Evolutionary conservation across 345 rosid genomes (phyloP).

Genomic region (Ceriops zippeliana): DNA sequence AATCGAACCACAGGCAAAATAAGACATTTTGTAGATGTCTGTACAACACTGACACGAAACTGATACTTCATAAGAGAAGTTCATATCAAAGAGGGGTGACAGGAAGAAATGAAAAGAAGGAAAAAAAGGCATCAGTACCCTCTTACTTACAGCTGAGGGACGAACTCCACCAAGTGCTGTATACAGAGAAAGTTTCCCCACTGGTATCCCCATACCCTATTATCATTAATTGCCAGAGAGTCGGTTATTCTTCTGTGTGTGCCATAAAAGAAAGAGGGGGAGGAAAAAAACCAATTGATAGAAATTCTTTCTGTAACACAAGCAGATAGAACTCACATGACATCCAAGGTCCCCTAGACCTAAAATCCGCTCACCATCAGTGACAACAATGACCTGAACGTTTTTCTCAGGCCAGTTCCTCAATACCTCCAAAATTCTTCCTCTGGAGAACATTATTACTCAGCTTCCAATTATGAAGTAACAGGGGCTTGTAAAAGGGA

Average conservation of each 20-base stretch:
- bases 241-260: conserved; percentile 1
- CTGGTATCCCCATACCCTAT: conserved; percentile 98
- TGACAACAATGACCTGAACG: conserved; percentile 2
- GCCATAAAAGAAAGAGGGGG: neutral
- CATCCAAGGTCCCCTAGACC: conserved; percentile 1
- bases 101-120: neutral
- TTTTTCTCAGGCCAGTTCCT: conserved; percentile 5
- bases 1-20: neutral
- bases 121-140: neutral
- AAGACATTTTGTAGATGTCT: too few relatives aligned
- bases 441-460: neutral
- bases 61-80: too few relatives aligned
- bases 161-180: conserved; percentile 98
- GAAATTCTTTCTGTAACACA: neutral
- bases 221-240: neutral
- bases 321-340: neutral
- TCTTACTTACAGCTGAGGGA: conserved; percentile 80
- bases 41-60: too few relatives aligned
- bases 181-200: conserved; percentile 89
- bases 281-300: neutral
- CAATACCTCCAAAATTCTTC: conserved; percentile 1
- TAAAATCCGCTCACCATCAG: conserved; percentile 1
- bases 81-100: neutral
- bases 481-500: neutral
- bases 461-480: neutral